Percentiles rank a stretch among this genome's conserved stretches.
Conservation (phyloP, 352 stramenopile genomes). For the Lagenidium giganteum region DNA sequence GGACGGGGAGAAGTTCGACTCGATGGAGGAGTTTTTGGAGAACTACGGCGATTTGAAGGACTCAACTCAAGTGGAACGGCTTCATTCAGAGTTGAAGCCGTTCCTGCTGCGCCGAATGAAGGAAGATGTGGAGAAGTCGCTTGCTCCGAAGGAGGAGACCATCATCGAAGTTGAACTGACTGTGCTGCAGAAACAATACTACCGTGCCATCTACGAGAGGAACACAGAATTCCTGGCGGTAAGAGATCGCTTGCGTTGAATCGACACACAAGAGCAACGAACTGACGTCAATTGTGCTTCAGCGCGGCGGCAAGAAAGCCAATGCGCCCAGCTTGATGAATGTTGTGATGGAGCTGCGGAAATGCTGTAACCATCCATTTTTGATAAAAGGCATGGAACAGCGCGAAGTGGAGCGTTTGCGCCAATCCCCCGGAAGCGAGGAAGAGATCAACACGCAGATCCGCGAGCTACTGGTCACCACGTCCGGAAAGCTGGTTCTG, state of each 20-base stretch:
- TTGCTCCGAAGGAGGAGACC: slow-evolving; percentile 86
- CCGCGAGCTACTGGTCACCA: slow-evolving; percentile 88
- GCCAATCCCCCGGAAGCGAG: no score
- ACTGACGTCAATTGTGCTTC: background rate
- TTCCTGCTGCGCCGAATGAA: slow-evolving; percentile 87
- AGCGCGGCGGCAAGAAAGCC: slow-evolving; percentile 58
- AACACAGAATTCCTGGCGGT: slow-evolving; percentile 89
- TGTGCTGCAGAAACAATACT: slow-evolving; percentile 89
- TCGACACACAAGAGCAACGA: background rate
- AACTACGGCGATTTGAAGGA: slow-evolving; percentile 93
- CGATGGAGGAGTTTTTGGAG: slow-evolving; percentile 91
- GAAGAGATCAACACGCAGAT: slow-evolving; percentile 60
- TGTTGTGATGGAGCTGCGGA: slow-evolving; percentile 92
- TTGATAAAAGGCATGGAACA: slow-evolving; percentile 89
- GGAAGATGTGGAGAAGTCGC: slow-evolving; percentile 86
- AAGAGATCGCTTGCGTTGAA: background rate
- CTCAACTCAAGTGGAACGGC: slow-evolving; percentile 79
- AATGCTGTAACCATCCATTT: slow-evolving; percentile 94
- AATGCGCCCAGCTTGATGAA: slow-evolving; percentile 87
- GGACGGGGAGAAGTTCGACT: slow-evolving; percentile 91
- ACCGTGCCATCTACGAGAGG: slow-evolving; percentile 90
- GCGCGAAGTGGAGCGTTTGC: slow-evolving; percentile 55
- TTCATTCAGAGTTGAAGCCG: slow-evolving; percentile 82
- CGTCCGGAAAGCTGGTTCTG: slow-evolving; percentile 97
- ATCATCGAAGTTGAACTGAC: slow-evolving; percentile 91